Base-by-base conservation (phyloP, 1,284 basidiomycete genomes). In the Lentinus polychrous region DNA sequence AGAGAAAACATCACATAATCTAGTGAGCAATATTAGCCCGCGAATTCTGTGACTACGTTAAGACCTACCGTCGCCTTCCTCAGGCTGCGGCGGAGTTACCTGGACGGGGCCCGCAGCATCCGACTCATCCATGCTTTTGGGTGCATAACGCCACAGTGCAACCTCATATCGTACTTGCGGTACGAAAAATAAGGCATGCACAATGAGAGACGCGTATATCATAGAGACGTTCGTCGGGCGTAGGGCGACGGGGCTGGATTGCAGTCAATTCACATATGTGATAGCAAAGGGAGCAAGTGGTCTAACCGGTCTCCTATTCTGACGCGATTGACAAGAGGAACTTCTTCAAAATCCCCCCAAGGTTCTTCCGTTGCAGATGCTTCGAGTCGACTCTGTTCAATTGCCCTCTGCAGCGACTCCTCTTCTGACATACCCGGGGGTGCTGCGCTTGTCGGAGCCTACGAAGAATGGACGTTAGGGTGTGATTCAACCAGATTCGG, bases 141-240 rank as follows among this genome's bases (percentile, higher is more conserved):
- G 49, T 5, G 66, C 64, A 12, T 76, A 67, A 23, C 69, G 66
- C 60, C 81, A 72, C 10, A 59, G 64, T 1, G 81, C 73, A 32
- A 81, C 64, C 2, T 69, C 64, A 41, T 73, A 56, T 35, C 82
- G 71, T 24, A 86, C 73, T 71, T 87, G 84, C 1, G 83, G 84
- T 3, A 88, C 71, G 53, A 75, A 76, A 57, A 76, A 85, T 3
- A 88, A 56, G 0, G 74, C 78, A 57, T 87, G 83, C 3, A 86
- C 55, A 23, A 83, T 72, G 54, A 84, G 64, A 1, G 78, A 75
- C 18, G 81, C 80, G 52, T 86, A 81, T 2, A 73, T 70, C 40
- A 75, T 62, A 1, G 68, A 65, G 1, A 76, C 62, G 12, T 63
- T 56, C n/a, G 76, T 75, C 0, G 81, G 74, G 18, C 84, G 80